These are phyloP conservation scores for Pseudophaeomoniella oleicola DNA, from an alignment of 2,329 filamentous ascomycete genomes.

Conservation along the genomic window DNA sequence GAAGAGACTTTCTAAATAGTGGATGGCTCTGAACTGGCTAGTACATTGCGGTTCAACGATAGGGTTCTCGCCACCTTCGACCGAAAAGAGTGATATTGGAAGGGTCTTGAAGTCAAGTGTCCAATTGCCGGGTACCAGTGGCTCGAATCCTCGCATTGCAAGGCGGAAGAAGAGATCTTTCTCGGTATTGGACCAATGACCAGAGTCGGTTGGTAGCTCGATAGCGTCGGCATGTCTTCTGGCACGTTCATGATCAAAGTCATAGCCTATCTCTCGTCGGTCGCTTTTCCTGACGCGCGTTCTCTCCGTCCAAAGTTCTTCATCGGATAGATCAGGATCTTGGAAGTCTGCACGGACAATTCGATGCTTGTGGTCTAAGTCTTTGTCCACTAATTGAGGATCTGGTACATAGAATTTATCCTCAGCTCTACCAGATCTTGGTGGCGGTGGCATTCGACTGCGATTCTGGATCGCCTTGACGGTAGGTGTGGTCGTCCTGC, in stretches of 20 bases:
- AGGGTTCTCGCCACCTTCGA: conserved; percentile 21
- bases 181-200: conserved; percentile 37
- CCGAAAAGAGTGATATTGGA: conserved; percentile 36
- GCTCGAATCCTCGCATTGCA: conserved; percentile 40
- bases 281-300: conserved; percentile 9
- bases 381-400: conserved; percentile 5
- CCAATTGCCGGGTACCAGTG: conserved; percentile 38
- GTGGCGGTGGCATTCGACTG: conserved; percentile 1
- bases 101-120: conserved; percentile 38
- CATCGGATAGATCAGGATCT: conserved; percentile 7
- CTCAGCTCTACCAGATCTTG: background rate
- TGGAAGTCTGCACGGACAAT: conserved; percentile 6
- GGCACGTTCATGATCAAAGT: conserved; percentile 17
- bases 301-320: conserved; percentile 6
- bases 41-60: conserved; percentile 29
- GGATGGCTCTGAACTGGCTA: conserved; percentile 35
- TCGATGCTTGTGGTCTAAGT: conserved; percentile 2
- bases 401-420: conserved; percentile 5
- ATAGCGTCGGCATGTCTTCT: conserved; percentile 20
- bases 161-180: conserved; percentile 38
- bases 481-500: background rate
- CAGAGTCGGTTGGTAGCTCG: conserved; percentile 20
- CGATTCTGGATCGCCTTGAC: conserved; percentile 1
- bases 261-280: conserved; percentile 13
- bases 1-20: conserved; percentile 35